phyloP scores from a whole-genome alignment of 2,329 filamentous ascomycete species.

The Ceratocystis cacaofunesta region DNA sequence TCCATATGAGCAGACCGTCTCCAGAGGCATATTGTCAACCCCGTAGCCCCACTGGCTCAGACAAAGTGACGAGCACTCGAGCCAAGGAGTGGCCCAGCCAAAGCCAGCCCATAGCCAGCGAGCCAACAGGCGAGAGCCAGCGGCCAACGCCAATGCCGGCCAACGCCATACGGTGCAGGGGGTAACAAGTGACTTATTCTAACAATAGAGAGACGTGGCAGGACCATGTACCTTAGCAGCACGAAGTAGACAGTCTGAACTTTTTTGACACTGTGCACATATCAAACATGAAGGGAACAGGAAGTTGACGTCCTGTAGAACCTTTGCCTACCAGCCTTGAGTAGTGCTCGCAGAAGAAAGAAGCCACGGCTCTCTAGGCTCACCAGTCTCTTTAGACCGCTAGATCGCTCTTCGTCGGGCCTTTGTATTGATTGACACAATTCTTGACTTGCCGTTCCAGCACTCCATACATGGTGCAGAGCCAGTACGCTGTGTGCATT shows the following conservation, averaged over 20 bases:
- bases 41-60: background rate
- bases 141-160: background rate
- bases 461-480: background rate
- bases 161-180: background rate
- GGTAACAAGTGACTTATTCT: background rate
- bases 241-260: background rate
- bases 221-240: background rate
- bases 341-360: background rate
- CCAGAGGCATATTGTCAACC: background rate
- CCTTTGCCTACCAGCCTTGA: background rate
- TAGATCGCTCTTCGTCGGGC: background rate
- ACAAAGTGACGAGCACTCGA: background rate
- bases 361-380: background rate
- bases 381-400: no score
- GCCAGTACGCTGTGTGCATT: background rate
- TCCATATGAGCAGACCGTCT: no score
- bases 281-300: background rate
- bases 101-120: no score
- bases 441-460: background rate
- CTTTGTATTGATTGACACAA: background rate
- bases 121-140: background rate
- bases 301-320: background rate
- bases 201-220: background rate
- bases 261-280: background rate
- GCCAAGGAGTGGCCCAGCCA: background rate